Conservation (phyloP, 495 filamentous ascomycete genomes). For the Venustampulla echinocandica region DNA sequence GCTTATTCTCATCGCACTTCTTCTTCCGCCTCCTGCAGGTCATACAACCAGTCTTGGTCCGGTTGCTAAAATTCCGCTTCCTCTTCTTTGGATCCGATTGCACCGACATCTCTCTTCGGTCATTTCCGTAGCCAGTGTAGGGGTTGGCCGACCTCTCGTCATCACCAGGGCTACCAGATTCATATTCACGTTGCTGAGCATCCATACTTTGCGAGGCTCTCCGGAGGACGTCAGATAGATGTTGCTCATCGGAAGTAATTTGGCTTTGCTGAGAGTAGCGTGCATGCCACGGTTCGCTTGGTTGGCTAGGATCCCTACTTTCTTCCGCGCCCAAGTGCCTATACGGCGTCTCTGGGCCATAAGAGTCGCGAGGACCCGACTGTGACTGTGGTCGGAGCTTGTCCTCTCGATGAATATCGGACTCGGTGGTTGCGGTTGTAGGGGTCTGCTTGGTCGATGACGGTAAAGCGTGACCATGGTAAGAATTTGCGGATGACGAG, state of each 20-base stretch:
- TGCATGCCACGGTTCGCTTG: conserved; percentile 34
- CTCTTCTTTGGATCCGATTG: conserved; percentile 70
- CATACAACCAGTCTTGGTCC: conserved; percentile 95
- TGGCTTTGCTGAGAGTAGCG: conserved; percentile 30
- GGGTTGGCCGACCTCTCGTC: conserved; percentile 34
- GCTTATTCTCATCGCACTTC: conserved; percentile 95
- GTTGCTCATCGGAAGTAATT: conserved; percentile 39
- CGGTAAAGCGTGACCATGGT: conserved; percentile 27
- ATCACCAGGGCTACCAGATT: conserved; percentile 39
- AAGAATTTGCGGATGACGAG: conserved; percentile 21
- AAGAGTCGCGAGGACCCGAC: conserved; percentile 34
- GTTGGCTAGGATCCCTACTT: conserved; percentile 28
- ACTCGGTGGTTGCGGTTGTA: conserved; percentile 21
- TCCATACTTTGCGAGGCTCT: conserved; percentile 20
- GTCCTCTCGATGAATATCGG: conserved; percentile 19
- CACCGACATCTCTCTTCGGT: conserved; percentile 39
- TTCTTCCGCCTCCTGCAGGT: conserved; percentile 94
- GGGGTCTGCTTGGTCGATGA: conserved; percentile 30
- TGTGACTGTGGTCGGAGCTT: conserved; percentile 12
- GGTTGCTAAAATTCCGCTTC: conserved; percentile 88
- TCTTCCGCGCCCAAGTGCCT: conserved; percentile 26
- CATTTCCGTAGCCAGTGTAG: conserved; percentile 33
- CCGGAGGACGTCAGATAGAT: conserved; percentile 28
- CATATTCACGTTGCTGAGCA: conserved; percentile 31
- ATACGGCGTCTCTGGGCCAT: conserved; percentile 25